Evolutionary conservation across 345 rosid genomes (phyloP), one percentile per base, ranked within the genome.

Genomic region (Combretum micranthum): DNA sequence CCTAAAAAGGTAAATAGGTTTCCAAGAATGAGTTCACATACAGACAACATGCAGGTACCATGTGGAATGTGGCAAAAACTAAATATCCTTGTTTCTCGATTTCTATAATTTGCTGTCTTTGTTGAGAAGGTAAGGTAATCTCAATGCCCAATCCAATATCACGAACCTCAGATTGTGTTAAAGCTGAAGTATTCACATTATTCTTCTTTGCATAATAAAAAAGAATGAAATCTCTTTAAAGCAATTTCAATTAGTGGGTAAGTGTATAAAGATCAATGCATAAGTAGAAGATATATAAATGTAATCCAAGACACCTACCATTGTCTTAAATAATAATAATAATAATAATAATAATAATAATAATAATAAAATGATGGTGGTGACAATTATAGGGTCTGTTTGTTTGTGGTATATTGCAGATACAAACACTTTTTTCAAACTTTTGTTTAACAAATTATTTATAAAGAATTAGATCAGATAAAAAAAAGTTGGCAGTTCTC

Each of bases 151-250:
- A 92, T 55, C 90, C 87, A 62, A 94, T 94, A 71, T 94, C 96
- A 63, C 99, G 88, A 44, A 94, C 90, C 82, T 94, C 99, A 32
- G 99, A 94, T 56, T 94, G 99, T 48, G 99, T 94, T 43, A 94
- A 60, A 42, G 99, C 99, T 42, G 99, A 94, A 4, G 95, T 94
- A 62, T 94, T 94, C 65, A 94, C 99, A 61, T 90, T 94, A 77
- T 94, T 94, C 83, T 94, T 94, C 90, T 90, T 94, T 18, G 99
- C 97, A 61, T 90, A 94, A 69, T 90, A 97, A 1, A 90, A 94
- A 47, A 90, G 90, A 55, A 94, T 94, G 45, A 90, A 86, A 81
- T 94, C 99, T 69, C 95, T 75, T n/a, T 32, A 94, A 72, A 44
- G 97, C 97, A 68, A 94, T 96, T 83, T 90, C 97, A 44, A 93